phyloP scores from a whole-genome alignment of 1,284 basidiomycete genomes.

The Ganoderma lingzhi region DNA sequence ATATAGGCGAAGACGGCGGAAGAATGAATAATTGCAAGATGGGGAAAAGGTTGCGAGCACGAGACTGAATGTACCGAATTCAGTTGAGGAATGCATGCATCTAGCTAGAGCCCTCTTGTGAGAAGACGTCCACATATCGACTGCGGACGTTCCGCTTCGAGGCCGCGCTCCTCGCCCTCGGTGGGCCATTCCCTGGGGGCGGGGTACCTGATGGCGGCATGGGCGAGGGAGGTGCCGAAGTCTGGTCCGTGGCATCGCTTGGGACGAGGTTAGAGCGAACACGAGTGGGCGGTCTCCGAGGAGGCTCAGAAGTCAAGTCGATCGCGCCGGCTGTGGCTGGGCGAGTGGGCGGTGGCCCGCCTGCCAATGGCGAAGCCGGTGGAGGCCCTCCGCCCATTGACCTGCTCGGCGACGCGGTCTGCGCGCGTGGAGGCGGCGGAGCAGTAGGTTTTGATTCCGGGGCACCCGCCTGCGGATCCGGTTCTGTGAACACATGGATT shows the following conservation, averaged over 20 bases:
- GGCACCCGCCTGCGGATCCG: constrained; percentile 51
- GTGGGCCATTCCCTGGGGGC: constrained; percentile 50
- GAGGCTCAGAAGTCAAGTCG: constrained; percentile 60
- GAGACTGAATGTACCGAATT: not conserved
- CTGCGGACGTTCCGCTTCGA: constrained; percentile 80
- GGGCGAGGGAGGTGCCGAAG: constrained; percentile 39
- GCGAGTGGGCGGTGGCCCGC: constrained; percentile 59
- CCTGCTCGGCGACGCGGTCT: constrained; percentile 80
- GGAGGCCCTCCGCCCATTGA: constrained; percentile 38
- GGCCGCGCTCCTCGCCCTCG: constrained; percentile 67
- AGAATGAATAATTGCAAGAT: constrained; percentile 1
- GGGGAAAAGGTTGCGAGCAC: not conserved
- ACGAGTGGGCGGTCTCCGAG: constrained; percentile 59
- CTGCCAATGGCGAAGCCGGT: constrained; percentile 33
- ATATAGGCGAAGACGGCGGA: constrained; percentile 21
- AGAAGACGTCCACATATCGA: constrained; percentile 89
- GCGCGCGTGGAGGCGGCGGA: constrained; percentile 75
- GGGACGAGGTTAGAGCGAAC: constrained; percentile 74
- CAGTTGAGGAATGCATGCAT: not conserved
- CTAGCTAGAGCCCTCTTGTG: constrained; percentile 51
- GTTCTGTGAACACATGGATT: constrained; percentile 35
- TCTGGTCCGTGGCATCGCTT: constrained; percentile 44
- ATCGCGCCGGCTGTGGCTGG: constrained; percentile 63
- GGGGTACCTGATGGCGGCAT: constrained; percentile 47
- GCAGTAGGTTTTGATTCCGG: constrained; percentile 50